Evolutionary conservation across 2,329 filamentous ascomycete genomes (phyloP).

Genomic region (Cercospora nicotianae): DNA sequence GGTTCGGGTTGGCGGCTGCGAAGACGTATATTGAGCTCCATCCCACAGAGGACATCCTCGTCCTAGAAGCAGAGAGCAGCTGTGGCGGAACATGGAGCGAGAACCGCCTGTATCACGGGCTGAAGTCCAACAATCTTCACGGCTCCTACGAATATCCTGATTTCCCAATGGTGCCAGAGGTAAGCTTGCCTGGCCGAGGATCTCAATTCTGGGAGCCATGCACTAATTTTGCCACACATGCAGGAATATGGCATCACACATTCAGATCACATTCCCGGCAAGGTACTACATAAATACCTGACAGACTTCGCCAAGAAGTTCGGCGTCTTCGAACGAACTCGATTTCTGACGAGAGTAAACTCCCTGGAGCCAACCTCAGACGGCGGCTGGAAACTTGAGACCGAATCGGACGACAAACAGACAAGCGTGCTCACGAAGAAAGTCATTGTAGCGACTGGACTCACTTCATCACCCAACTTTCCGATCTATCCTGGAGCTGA

Average conservation of each 20-base stretch:
- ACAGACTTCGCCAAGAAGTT: conserved; percentile 55
- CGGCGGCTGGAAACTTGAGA: conserved; percentile 29
- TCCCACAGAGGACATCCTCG: conserved; percentile 42
- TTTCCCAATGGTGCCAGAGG: conserved; percentile 61
- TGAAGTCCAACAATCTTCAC: conserved; percentile 73
- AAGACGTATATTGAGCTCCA: conserved; percentile 52
- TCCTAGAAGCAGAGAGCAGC: conserved; percentile 45
- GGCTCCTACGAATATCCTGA: conserved; percentile 74
- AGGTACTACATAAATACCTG: conserved; percentile 26
- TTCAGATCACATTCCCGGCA: conserved; percentile 52
- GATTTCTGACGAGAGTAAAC: conserved; percentile 54
- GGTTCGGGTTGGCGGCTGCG: conserved; percentile 50
- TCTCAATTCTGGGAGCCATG: neutral
- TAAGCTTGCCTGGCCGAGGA: neutral
- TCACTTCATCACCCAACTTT: conserved; percentile 59
- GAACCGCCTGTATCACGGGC: conserved; percentile 61
- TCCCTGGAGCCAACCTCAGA: conserved; percentile 44
- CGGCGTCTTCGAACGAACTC: conserved; percentile 51
- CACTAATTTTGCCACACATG: neutral
- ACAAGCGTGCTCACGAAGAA: conserved; percentile 52
- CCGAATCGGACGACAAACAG: conserved; percentile 25
- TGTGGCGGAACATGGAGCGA: conserved; percentile 69
- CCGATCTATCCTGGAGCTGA: conserved; percentile 54
- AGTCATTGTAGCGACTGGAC: conserved; percentile 62
- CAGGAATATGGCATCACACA: conserved; percentile 47